Base-by-base conservation (phyloP, 495 filamentous ascomycete genomes). In the Penicillium lividum region DNA sequence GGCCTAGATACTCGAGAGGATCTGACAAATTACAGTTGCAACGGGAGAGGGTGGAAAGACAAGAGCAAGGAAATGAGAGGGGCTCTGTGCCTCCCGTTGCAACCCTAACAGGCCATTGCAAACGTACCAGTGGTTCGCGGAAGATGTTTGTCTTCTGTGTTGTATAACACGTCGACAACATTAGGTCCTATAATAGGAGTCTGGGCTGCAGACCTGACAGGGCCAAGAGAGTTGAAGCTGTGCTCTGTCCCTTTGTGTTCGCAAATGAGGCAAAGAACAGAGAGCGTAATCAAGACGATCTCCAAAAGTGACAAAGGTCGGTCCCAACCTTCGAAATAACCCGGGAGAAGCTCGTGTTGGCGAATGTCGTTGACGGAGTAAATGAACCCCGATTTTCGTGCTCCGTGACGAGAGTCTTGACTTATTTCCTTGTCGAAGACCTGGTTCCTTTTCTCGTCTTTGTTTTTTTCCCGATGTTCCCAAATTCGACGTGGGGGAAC, bases 111-210 rank as follows among this genome's bases (percentile, higher is more conserved):
- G 33, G 56, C 18, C 50, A 56, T 51, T 50, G 50, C 56, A 66
- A 65, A 75, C 73, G 61, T 63, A 76, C 73, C 68, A 66, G 61
- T 54, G 68, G 64, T 54, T 66, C 64, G 69, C 65, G 68, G 65
- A 72, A 64, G 61, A 76, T 73, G 73, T 75, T 75, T 76, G 73
- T 65, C 62, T 57, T 68, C 54, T 64, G 52, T 45, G 62, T 72
- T 49, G 67, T 76, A 66, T 74, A 74, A 73, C 71, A 66, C 53
- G 61, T 71, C 63, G 70, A 68, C 64, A 72, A 66, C 67, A 69
- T 69, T 65, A 69, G 64, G 61, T 50, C 62, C 53, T 64, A 46
- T 18, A 59, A 51, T 54, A 44, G 60, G 60, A 61, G 64, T 67
- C 29, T 66, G 43, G 61, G 64, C 63, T 61, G 57, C 64, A 68